Evolutionary conservation across 495 filamentous ascomycete species (phyloP).

Genomic region (Aspergillus saccharolyticus): DNA sequence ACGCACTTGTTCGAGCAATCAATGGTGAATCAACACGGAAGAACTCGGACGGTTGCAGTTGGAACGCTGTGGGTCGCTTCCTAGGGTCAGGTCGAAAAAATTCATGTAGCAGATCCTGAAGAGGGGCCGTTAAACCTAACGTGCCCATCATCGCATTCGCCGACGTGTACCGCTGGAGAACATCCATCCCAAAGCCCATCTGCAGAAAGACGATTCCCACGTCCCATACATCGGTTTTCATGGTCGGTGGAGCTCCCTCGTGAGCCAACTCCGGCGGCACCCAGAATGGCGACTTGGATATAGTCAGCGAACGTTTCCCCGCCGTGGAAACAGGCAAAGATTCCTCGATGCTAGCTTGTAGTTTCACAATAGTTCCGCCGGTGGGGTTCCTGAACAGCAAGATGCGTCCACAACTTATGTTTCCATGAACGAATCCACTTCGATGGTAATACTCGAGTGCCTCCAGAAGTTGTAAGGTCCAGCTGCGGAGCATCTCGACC

Average conservation of each 20-base stretch:
- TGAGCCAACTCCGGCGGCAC: slow-evolving; percentile 71
- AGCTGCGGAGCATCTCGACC: slow-evolving; percentile 67
- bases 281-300: slow-evolving; percentile 76
- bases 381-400: slow-evolving; percentile 50
- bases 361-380: slow-evolving; percentile 42
- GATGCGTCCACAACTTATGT: slow-evolving; percentile 70
- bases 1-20: slow-evolving; percentile 31
- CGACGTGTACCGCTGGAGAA: slow-evolving; percentile 70
- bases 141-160: slow-evolving; percentile 60
- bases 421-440: slow-evolving; percentile 73
- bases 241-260: slow-evolving; percentile 52
- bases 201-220: slow-evolving; percentile 85
- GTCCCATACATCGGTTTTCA: slow-evolving; percentile 92
- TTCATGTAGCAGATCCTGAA: slow-evolving; percentile 73
- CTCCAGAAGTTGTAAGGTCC: slow-evolving; percentile 87
- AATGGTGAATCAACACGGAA: slow-evolving; percentile 56
- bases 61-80: slow-evolving; percentile 83
- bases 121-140: slow-evolving; percentile 64
- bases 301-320: slow-evolving; percentile 42
- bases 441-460: slow-evolving; percentile 81
- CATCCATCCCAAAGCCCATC: slow-evolving; percentile 85
- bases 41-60: slow-evolving; percentile 85
- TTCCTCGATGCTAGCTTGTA: slow-evolving; percentile 40
- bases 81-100: slow-evolving; percentile 79
- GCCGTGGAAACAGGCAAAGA: slow-evolving; percentile 29